These are phyloP conservation scores for Meredithiella fracta DNA, from an alignment of 2,329 filamentous ascomycete genomes.

Conservation along the genomic window DNA sequence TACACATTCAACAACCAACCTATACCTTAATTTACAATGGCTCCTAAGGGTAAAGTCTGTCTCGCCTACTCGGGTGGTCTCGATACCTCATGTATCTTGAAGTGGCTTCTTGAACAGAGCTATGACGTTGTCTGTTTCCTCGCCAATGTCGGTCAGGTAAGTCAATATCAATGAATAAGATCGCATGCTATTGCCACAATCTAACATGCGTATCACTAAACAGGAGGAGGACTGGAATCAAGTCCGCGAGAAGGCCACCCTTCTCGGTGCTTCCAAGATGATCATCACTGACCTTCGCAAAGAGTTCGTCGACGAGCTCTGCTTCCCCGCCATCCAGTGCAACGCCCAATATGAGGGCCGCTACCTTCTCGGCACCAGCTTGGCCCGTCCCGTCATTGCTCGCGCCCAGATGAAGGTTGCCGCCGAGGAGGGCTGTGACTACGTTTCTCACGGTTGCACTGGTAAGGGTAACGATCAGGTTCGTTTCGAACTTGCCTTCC, in stretches of 20 bases:
- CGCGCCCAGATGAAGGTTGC: slow-evolving; percentile 38
- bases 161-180: not conserved
- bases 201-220: not conserved
- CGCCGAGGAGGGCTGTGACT: slow-evolving; percentile 20
- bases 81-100: slow-evolving; percentile 27
- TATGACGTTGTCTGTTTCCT: slow-evolving; percentile 24
- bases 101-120: slow-evolving; percentile 23
- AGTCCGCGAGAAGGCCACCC: slow-evolving; percentile 25
- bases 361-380: slow-evolving; percentile 30
- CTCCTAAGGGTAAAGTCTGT: slow-evolving; percentile 14
- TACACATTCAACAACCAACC: not conserved
- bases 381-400: slow-evolving; percentile 50
- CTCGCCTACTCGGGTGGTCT: slow-evolving; percentile 20
- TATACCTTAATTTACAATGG: slow-evolving; percentile 4
- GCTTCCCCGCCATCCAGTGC: slow-evolving; percentile 58
- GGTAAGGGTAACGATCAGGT: slow-evolving; percentile 36
- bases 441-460: slow-evolving; percentile 30
- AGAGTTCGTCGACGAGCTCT: slow-evolving; percentile 60
- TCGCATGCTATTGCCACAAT: not conserved
- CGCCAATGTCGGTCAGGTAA: slow-evolving; percentile 50
- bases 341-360: slow-evolving; percentile 45
- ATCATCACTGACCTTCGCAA: slow-evolving; percentile 43
- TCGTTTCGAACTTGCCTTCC: slow-evolving; percentile 24
- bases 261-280: slow-evolving; percentile 25
- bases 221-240: slow-evolving; percentile 19